These are phyloP conservation scores for Arthroderma sp. DNA, from an alignment of 2,329 filamentous ascomycete genomes.

Conservation along the genomic window DNA sequence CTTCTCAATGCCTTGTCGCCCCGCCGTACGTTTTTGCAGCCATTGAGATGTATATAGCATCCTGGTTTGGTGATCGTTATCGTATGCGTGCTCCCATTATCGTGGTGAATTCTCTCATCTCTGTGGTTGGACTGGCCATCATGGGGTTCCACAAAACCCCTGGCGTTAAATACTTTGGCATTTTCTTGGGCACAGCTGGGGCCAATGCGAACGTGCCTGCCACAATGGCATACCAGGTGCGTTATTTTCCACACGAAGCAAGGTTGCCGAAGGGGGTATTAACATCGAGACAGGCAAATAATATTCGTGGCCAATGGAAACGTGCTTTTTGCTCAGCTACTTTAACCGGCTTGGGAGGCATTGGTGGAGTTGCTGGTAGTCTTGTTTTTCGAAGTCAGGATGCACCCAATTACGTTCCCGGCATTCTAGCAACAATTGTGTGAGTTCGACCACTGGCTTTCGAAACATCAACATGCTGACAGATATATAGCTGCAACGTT, in stretches of 20 bases:
- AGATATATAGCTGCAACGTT: background rate
- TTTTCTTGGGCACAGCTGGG: conserved; percentile 57
- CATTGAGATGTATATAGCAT: conserved; percentile 43
- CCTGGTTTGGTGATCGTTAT: conserved; percentile 50
- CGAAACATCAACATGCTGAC: background rate
- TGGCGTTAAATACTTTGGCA: conserved; percentile 51
- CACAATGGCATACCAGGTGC: conserved; percentile 53
- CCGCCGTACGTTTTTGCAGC: conserved; percentile 51
- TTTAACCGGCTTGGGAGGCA: conserved; percentile 56
- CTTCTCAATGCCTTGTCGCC: conserved; percentile 54
- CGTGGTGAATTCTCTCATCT: conserved; percentile 48
- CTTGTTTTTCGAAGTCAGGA: conserved; percentile 46
- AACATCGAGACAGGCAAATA: conserved; percentile 43
- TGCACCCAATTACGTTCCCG: conserved; percentile 8
- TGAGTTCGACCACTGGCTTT: conserved; percentile 1
- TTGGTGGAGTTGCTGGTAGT: conserved; percentile 61
- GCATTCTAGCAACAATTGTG: conserved; percentile 8
- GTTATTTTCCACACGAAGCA: background rate
- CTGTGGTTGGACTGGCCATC: conserved; percentile 52
- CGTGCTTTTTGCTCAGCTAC: conserved; percentile 61
- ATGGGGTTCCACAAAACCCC: conserved; percentile 48
- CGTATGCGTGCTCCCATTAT: conserved; percentile 51
- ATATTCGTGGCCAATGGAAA: conserved; percentile 73
- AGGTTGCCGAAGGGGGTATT: background rate
- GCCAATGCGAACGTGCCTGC: conserved; percentile 60